Evolutionary conservation across 148 eudicot genomes (phyloP).

Genomic region (Polygonum aviculare): DNA sequence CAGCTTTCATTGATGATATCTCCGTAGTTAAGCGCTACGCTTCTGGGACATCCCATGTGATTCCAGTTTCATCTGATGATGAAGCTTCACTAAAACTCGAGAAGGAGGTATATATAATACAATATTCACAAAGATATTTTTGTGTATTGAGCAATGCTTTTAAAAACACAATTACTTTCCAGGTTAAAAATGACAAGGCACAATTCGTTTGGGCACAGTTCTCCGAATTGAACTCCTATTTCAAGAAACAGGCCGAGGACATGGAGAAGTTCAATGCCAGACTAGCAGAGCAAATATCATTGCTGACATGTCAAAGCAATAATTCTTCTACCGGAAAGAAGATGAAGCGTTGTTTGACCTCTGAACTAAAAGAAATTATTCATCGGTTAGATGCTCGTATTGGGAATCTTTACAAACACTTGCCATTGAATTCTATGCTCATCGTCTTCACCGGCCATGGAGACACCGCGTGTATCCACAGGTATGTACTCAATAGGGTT

Average conservation of each 20-base stretch:
- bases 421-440: slow-evolving; percentile 72
- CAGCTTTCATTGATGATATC: slow-evolving; percentile 70
- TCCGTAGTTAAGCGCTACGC: slow-evolving; percentile 79
- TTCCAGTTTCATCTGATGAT: slow-evolving; percentile 84
- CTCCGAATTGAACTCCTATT: slow-evolving; percentile 58
- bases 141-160: not conserved
- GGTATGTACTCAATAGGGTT: slow-evolving; percentile 28
- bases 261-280: slow-evolving; percentile 43
- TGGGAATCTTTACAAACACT: slow-evolving; percentile 43
- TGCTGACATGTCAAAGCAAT: slow-evolving; percentile 53
- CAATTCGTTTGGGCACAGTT: slow-evolving; percentile 89
- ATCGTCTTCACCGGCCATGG: slow-evolving; percentile 91
- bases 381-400: slow-evolving; percentile 52
- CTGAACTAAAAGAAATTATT: slow-evolving; percentile 61
- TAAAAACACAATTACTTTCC: not conserved
- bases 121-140: not conserved
- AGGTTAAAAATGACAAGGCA: slow-evolving; percentile 69
- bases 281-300: slow-evolving; percentile 72
- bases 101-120: slow-evolving; percentile 55
- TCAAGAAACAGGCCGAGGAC: slow-evolving; percentile 70
- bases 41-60: slow-evolving; percentile 69
- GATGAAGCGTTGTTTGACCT: slow-evolving; percentile 27
- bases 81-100: slow-evolving; percentile 65
- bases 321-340: slow-evolving; percentile 37
- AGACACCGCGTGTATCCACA: slow-evolving; percentile 70